A percentile compares a stretch with the other conserved stretches of the same genome.
Conservation (phyloP, 805 yeast species). For the Kodamaea neixiangensis region DNA sequence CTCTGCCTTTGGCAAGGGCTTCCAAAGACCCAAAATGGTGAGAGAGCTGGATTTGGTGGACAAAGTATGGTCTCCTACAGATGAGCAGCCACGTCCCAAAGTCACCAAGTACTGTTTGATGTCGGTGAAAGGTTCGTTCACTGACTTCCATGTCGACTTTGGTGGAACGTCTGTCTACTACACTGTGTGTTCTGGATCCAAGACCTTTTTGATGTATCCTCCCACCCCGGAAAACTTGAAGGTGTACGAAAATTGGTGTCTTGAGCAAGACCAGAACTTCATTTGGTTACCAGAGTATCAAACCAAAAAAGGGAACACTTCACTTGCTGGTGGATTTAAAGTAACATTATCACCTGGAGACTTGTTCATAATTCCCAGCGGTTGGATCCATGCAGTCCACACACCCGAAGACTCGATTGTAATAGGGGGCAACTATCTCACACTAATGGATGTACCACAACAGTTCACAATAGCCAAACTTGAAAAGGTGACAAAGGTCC, state of each 20-base stretch:
- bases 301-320: slow-evolving; percentile 20
- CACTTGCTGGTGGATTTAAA: slow-evolving; percentile 47
- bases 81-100: slow-evolving; percentile 47
- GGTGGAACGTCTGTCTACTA: slow-evolving; percentile 93
- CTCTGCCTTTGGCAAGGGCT: slow-evolving; percentile 46
- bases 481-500: slow-evolving; percentile 71
- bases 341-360: slow-evolving; percentile 65
- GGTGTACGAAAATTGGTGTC: slow-evolving; percentile 73
- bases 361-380: slow-evolving; percentile 80
- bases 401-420: slow-evolving; percentile 81
- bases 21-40: slow-evolving; percentile 69
- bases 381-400: slow-evolving; percentile 90
- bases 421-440: slow-evolving; percentile 85
- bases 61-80: slow-evolving; percentile 53
- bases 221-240: slow-evolving; percentile 66
- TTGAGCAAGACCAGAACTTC: slow-evolving; percentile 58
- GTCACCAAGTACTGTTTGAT: slow-evolving; percentile 79
- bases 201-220: slow-evolving; percentile 75
- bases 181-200: slow-evolving; percentile 73
- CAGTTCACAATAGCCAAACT: slow-evolving; percentile 64
- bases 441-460: slow-evolving; percentile 58
- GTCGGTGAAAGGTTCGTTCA: slow-evolving; percentile 79
- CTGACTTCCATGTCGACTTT: slow-evolving; percentile 90
- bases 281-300: slow-evolving; percentile 62
- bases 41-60: slow-evolving; percentile 67